These are phyloP conservation scores for Paraconiothyrium brasiliense DNA, from an alignment of 2,329 filamentous ascomycete species.

Conservation along the genomic window DNA sequence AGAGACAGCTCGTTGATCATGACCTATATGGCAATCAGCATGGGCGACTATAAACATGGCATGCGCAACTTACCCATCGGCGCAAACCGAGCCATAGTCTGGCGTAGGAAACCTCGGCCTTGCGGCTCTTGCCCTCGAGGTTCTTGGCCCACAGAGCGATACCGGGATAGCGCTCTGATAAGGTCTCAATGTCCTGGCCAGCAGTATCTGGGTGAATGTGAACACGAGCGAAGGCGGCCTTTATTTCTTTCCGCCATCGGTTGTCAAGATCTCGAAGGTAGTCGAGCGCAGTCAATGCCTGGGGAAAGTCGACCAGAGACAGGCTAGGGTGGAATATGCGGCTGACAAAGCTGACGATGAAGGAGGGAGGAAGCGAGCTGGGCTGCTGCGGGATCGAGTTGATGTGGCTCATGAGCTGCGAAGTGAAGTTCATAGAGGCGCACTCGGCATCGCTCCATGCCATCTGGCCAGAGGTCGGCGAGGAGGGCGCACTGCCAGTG, in stretches of 20 bases:
- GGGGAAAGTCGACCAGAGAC: conserved; percentile 69
- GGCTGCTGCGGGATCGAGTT: conserved; percentile 67
- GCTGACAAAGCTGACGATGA: conserved; percentile 69
- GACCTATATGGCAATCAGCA: conserved; percentile 54
- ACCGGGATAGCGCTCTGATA: conserved; percentile 62
- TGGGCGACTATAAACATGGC: background rate
- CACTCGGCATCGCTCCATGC: conserved; percentile 46
- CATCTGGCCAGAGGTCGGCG: conserved; percentile 39
- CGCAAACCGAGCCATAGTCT: conserved; percentile 69
- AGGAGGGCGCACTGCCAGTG: conserved; percentile 49
- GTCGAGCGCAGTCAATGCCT: conserved; percentile 71
- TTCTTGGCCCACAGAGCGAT: conserved; percentile 65
- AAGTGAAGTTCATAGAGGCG: conserved; percentile 58
- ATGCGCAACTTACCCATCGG: conserved; percentile 64
- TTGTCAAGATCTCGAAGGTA: conserved; percentile 72
- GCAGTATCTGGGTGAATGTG: conserved; percentile 61
- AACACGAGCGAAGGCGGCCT: conserved; percentile 63
- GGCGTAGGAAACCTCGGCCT: conserved; percentile 60
- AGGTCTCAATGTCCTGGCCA: conserved; percentile 56
- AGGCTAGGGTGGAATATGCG: conserved; percentile 67
- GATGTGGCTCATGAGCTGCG: conserved; percentile 64
- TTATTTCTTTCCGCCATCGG: conserved; percentile 67
- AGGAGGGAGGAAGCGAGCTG: conserved; percentile 68
- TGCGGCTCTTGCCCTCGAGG: conserved; percentile 55
- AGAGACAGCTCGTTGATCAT: conserved; percentile 72